Evolutionary conservation across 768 basidiomycete genomes (phyloP), one percentile per base, ranked within the genome.

Genomic region (Trametes meyenii): DNA sequence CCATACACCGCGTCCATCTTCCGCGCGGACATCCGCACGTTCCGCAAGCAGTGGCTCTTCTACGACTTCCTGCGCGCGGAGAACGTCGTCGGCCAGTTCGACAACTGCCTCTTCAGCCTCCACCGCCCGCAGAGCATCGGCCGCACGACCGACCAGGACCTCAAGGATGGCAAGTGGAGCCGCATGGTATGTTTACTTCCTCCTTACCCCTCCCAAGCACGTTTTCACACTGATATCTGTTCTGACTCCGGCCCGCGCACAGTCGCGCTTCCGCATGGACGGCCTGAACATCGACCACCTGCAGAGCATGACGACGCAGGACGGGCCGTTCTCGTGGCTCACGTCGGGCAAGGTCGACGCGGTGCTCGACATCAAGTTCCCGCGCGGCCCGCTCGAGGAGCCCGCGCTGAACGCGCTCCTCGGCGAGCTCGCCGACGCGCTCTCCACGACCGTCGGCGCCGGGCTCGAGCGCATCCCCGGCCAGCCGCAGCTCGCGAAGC

Each of bases 351-450:
- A 96, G 74, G 83, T 97, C 26, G 97, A 99, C 70, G 92, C 94
- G 11, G 97, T 99, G 5, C 83, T 98, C 23, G 97, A 99, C 75
- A 96, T 99, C 76, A 94, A 96, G 70, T 98, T 99, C 74, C 96
- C 97, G 23, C 86, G 86, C 17, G 88, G 93, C 67, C 85, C 85
- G 11, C 72, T 79, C 52, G 88, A 89, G 59, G 83, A 82, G 45
- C 84, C 86, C 17, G 85, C 86, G 17, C 81, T 97, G 67, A 89
- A 92, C 66, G 89, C 84, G 36, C 85, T 98, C 63, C 81, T 98
- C 5, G 90, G 83, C n/a, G 92, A 96, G 73, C 87, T 98, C 55
- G 90, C 93, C 2, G 92, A 94, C 69, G 93, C 91, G 50, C 89
- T 98, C 38, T 78, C 77, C 16, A 76, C 79, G 11, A 82, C 85